These are phyloP conservation scores for Alternaria burnsii DNA, from an alignment of 2,329 filamentous ascomycete genomes.

Conservation along the genomic window DNA sequence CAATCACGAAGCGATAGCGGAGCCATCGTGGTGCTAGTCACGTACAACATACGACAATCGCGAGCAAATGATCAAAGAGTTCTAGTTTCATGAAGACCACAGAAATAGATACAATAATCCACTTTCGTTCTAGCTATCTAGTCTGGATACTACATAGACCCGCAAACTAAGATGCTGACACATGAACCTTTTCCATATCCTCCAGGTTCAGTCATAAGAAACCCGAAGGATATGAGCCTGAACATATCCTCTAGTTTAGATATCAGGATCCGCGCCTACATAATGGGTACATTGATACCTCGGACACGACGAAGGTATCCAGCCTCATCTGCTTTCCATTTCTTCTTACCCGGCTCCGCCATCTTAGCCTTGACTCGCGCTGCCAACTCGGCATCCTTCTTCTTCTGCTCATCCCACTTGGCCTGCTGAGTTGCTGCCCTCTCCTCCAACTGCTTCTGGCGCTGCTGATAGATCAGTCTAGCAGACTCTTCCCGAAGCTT, in stretches of 20 bases:
- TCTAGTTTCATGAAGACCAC: not conserved
- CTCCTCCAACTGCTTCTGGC: not conserved
- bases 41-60: not conserved
- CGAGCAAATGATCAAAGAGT: not conserved
- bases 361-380: not conserved
- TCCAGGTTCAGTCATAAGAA: not conserved
- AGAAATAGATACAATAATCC: not conserved
- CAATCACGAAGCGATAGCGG: too few relatives aligned
- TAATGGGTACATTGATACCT: slow-evolving; percentile 1
- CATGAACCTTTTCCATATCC: not conserved
- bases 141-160: not conserved
- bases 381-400: not conserved
- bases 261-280: not conserved
- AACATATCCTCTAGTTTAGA: not conserved
- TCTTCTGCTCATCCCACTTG: not conserved
- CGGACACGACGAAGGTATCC: not conserved
- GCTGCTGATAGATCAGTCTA: not conserved
- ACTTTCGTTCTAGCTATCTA: not conserved
- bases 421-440: not conserved
- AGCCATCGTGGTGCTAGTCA: too few relatives aligned
- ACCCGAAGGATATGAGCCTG: too few relatives aligned
- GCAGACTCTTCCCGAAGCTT: not conserved
- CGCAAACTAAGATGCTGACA: too few relatives aligned
- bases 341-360: not conserved
- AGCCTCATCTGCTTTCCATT: slow-evolving; percentile 4